phyloP scores from a whole-genome alignment of 2,329 filamentous ascomycete species.

The Kalmusia sp. region DNA sequence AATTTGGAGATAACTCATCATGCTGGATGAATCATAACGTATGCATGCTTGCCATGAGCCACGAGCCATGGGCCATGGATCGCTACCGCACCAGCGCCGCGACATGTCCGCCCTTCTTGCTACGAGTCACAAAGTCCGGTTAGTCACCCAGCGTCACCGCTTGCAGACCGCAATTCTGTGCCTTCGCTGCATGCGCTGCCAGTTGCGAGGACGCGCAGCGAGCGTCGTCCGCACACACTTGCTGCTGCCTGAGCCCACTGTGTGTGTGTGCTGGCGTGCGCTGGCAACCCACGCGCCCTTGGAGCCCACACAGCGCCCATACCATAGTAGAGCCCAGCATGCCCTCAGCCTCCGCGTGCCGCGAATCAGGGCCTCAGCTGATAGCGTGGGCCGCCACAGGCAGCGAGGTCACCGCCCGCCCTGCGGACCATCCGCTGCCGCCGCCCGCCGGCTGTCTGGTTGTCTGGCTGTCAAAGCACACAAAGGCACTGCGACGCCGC shows the following conservation, averaged over 20 bases:
- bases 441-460: no score
- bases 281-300: neutral
- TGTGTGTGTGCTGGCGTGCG: constrained; percentile 9
- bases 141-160: no score
- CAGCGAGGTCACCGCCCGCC: constrained; percentile 5
- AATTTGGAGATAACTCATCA: constrained; percentile 7
- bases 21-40: constrained; percentile 11
- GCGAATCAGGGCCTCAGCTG: constrained; percentile 10
- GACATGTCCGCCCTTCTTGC: neutral
- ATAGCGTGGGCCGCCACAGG: neutral
- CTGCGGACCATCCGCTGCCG: constrained; percentile 4
- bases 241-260: constrained; percentile 4
- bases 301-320: no score
- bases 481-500: neutral
- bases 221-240: neutral
- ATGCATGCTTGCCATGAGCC: no score
- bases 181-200: neutral
- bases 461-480: no score
- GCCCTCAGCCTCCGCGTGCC: constrained; percentile 7
- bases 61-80: no score
- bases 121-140: neutral
- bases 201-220: neutral
- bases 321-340: no score
- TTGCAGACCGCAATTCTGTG: neutral
- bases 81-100: no score